Evolutionary conservation across 1,139 yeast genomes (phyloP).

Genomic region (Taphrina confusa): DNA sequence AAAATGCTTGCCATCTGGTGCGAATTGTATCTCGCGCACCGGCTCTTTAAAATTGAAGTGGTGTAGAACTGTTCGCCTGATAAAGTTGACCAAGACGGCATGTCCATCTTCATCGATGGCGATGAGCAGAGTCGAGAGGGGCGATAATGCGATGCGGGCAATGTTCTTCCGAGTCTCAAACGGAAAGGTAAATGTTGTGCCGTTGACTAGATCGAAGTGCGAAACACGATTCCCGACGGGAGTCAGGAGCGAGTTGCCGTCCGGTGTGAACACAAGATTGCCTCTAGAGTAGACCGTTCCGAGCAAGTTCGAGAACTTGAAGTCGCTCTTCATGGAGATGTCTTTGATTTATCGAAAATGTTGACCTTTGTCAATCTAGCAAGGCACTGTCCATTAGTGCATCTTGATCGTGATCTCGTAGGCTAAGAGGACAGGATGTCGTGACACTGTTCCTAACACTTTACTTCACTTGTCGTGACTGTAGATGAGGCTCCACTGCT

Average conservation of each 20-base stretch:
- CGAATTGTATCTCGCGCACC: slow-evolving; percentile 73
- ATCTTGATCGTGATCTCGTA: no score
- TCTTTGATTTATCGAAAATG: background rate
- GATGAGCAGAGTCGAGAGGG: slow-evolving; percentile 75
- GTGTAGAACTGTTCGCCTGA: slow-evolving; percentile 82
- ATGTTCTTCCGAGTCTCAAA: slow-evolving; percentile 92
- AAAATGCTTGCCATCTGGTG: slow-evolving; percentile 85
- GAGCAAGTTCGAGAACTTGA: slow-evolving; percentile 73
- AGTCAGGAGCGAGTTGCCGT: slow-evolving; percentile 77
- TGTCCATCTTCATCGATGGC: slow-evolving; percentile 91
- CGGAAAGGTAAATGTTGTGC: slow-evolving; percentile 82
- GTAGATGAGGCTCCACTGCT: no score
- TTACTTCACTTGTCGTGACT: no score
- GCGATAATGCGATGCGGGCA: slow-evolving; percentile 74
- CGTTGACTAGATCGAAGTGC: slow-evolving; percentile 75
- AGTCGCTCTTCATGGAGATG: slow-evolving; percentile 38
- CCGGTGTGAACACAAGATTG: slow-evolving; percentile 80
- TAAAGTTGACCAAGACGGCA: slow-evolving; percentile 84
- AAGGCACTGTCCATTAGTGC: no score
- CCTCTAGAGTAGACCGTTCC: slow-evolving; percentile 96
- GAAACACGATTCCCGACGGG: slow-evolving; percentile 95
- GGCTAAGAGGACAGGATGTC: no score
- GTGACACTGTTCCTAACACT: no score
- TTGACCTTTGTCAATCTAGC: background rate
- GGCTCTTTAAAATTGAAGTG: slow-evolving; percentile 87